These are phyloP conservation scores for Amaranthus cruentus DNA, from an alignment of 148 eudicot genomes.

Conservation along the genomic window DNA sequence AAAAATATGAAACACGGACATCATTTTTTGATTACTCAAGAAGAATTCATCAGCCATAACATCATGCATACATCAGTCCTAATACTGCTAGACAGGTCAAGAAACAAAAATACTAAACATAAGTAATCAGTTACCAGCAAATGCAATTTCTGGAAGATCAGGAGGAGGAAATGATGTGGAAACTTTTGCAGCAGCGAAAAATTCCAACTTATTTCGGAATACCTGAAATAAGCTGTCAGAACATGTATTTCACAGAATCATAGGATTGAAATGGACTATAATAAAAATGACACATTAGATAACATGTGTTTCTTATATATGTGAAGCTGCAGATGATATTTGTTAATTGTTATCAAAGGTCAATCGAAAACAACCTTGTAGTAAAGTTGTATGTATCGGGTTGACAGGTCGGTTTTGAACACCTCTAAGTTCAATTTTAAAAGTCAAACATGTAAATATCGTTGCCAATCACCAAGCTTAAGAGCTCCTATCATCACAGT, in stretches of 20 bases:
- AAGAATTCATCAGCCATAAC: neutral
- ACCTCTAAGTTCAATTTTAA: neutral
- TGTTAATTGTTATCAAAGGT: too few species aligned
- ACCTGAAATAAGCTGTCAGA: constrained; percentile 46
- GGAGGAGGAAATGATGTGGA: constrained; percentile 84
- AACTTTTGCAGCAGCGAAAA: constrained; percentile 90
- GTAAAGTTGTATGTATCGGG: too few species aligned
- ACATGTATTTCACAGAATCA: neutral
- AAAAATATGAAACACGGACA: neutral
- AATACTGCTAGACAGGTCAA: constrained; percentile 1
- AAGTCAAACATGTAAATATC: neutral
- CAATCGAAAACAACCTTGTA: too few species aligned
- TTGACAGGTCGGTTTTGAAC: too few species aligned
- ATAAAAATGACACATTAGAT: too few species aligned
- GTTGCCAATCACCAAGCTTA: neutral
- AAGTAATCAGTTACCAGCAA: constrained; percentile 55
- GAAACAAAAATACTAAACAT: neutral
- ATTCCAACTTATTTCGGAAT: constrained; percentile 76
- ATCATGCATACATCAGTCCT: neutral
- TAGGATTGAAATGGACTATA: too few species aligned
- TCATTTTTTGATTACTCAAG: neutral
- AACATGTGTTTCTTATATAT: too few species aligned
- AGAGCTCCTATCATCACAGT: constrained; percentile 6
- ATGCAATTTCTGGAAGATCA: constrained; percentile 91
- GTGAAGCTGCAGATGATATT: too few species aligned